Conservation (phyloP, 2,329 filamentous ascomycete species). For the Clonostachys rosea region DNA sequence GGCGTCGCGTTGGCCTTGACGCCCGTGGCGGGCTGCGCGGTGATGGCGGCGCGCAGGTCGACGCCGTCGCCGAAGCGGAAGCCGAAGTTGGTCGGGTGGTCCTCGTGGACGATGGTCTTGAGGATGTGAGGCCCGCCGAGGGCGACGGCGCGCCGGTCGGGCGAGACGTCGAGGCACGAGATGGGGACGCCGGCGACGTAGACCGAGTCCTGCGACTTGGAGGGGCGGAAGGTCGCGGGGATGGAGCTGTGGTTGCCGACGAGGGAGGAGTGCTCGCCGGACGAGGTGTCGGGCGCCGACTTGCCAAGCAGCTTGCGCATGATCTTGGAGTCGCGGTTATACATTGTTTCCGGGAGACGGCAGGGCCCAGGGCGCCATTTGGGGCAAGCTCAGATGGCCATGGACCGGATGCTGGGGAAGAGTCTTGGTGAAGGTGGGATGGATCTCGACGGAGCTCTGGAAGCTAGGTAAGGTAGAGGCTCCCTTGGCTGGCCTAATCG, state of each 20-base stretch:
- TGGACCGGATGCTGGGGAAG: too few species aligned
- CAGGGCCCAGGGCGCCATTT: too few species aligned
- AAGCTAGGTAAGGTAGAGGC: too few species aligned
- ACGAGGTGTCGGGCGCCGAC: constrained; percentile 10
- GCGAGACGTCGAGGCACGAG: constrained; percentile 51
- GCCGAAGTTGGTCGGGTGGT: constrained; percentile 20
- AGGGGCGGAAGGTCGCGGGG: constrained; percentile 40
- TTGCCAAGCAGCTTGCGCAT: constrained; percentile 57
- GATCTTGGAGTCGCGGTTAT: constrained; percentile 49
- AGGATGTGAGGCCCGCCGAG: constrained; percentile 56
- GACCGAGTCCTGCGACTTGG: constrained; percentile 49
- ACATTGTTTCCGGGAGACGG: constrained; percentile 25
- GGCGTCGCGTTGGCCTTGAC: constrained; percentile 32
- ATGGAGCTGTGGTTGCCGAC: constrained; percentile 38
- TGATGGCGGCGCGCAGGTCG: constrained; percentile 53
- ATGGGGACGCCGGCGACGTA: constrained; percentile 49
- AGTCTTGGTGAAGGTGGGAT: too few species aligned
- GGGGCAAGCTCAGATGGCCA: too few species aligned
- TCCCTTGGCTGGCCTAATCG: too few species aligned
- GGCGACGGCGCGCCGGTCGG: constrained; percentile 50
- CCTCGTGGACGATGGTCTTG: constrained; percentile 54
- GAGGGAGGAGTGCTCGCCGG: constrained; percentile 36
- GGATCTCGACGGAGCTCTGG: too few species aligned
- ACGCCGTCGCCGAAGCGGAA: constrained; percentile 48
- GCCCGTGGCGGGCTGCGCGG: constrained; percentile 36